Percentiles rank a stretch among this genome's conserved stretches.
Evolutionary conservation across 2,329 filamentous ascomycete genomes (phyloP).

Genomic region (Erysiphe neolycopersici): DNA sequence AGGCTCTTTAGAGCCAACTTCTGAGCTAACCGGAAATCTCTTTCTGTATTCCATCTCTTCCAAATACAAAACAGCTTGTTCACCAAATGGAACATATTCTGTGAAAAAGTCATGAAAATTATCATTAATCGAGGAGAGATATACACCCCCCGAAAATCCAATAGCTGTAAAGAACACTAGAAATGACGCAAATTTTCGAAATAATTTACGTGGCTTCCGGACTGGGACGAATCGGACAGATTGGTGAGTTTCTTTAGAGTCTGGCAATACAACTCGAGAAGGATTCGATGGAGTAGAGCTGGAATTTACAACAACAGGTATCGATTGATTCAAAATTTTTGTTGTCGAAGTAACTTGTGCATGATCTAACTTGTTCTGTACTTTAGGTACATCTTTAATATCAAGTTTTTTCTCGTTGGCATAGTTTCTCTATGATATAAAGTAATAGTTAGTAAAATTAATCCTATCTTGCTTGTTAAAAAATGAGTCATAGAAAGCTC

Average conservation of each 20-base stretch:
- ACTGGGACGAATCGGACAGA: conserved; percentile 14
- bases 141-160: conserved; percentile 68
- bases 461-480: conserved; percentile 2
- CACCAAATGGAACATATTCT: conserved; percentile 81
- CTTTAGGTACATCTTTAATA: conserved; percentile 18
- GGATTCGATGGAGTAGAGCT: conserved; percentile 5
- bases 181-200: conserved; percentile 52
- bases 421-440: conserved; percentile 24
- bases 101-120: conserved; percentile 99
- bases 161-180: conserved; percentile 50
- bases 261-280: conserved; percentile 15
- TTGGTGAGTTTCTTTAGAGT: conserved; percentile 21
- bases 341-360: too few species aligned
- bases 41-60: conserved; percentile 86
- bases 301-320: conserved; percentile 14
- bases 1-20: conserved; percentile 19
- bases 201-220: conserved; percentile 35
- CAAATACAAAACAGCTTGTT: conserved; percentile 82
- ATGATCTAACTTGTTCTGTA: conserved; percentile 23
- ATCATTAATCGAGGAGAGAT: conserved; percentile 79
- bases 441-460: conserved; percentile 5
- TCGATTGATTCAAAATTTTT: too few species aligned
- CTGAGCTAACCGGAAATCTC: conserved; percentile 34
- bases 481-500: conserved; percentile 3
- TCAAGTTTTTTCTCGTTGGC: conserved; percentile 24